Percentiles rank a stretch among this genome's conserved stretches.
These are phyloP conservation scores for Hansenula lynferdii DNA, from an alignment of 1,139 yeast genomes.

Conservation along the genomic window DNA sequence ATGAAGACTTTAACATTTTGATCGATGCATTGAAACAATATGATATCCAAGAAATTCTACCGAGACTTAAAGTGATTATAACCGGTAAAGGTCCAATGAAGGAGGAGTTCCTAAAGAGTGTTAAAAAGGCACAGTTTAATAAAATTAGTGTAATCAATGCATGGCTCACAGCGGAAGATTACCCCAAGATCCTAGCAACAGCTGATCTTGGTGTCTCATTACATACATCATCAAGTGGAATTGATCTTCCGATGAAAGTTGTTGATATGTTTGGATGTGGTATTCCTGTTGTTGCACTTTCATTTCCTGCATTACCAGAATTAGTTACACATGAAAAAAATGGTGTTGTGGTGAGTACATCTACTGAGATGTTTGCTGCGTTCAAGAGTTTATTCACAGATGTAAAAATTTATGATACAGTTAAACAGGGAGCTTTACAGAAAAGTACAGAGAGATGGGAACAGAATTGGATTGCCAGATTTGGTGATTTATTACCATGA, in stretches of 20 bases:
- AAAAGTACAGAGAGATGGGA: constrained; percentile 76
- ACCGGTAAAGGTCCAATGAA: constrained; percentile 95
- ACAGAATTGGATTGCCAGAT: constrained; percentile 53
- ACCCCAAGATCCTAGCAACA: constrained; percentile 66
- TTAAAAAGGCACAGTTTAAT: constrained; percentile 37
- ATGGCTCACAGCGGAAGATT: constrained; percentile 80
- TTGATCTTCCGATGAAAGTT: constrained; percentile 96
- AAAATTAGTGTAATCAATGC: constrained; percentile 54
- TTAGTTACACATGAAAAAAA: constrained; percentile 44
- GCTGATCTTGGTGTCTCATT: constrained; percentile 90
- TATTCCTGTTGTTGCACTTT: constrained; percentile 78
- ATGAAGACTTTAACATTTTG: constrained; percentile 76
- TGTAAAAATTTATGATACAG: constrained; percentile 25
- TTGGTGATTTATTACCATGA: constrained; percentile 12
- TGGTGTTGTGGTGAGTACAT: constrained; percentile 38
- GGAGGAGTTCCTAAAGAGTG: constrained; percentile 40
- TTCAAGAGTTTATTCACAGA: constrained; percentile 43
- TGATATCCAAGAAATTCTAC: constrained; percentile 37
- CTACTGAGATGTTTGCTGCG: constrained; percentile 46
- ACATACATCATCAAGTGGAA: constrained; percentile 88
- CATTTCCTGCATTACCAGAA: constrained; percentile 69
- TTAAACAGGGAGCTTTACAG: constrained; percentile 63
- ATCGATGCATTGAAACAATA: constrained; percentile 63
- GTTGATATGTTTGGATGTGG: constrained; percentile 97
- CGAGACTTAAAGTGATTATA: constrained; percentile 60